These are phyloP conservation scores for Populus deltoides DNA, from an alignment of 345 rosid genomes.

Conservation along the genomic window DNA sequence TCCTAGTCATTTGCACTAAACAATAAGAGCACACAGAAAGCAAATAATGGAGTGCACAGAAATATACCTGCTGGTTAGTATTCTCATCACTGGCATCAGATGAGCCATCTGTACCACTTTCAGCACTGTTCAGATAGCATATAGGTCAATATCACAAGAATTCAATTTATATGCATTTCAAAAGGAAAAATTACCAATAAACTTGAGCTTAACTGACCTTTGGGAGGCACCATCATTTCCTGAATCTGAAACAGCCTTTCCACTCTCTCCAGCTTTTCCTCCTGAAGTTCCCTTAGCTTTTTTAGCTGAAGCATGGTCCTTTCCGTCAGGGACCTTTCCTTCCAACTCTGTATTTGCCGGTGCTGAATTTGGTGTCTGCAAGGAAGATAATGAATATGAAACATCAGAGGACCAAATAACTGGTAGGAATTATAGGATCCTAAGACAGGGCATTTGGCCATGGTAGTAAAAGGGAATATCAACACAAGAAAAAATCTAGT, in stretches of 20 bases:
- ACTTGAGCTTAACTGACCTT: conserved; percentile 41
- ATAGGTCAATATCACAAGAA: background rate
- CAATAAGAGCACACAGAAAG: background rate
- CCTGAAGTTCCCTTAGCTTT: conserved; percentile 59
- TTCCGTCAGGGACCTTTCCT: conserved; percentile 47
- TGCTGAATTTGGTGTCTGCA: conserved; percentile 53
- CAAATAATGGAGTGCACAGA: background rate
- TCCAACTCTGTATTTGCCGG: conserved; percentile 47
- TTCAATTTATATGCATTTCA: background rate
- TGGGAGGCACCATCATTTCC: conserved; percentile 86
- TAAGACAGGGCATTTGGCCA: background rate
- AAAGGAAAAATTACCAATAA: background rate
- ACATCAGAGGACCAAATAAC: background rate
- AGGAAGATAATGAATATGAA: background rate
- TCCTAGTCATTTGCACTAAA: background rate
- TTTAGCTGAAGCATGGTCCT: conserved; percentile 59
- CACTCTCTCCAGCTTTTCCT: conserved; percentile 60
- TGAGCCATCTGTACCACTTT: conserved; percentile 88
- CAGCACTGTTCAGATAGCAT: conserved; percentile 51
- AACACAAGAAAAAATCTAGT: background rate
- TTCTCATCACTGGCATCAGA: conserved; percentile 81
- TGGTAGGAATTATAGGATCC: background rate
- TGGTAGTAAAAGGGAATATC: background rate
- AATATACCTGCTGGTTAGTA: conserved; percentile 57
- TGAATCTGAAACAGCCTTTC: conserved; percentile 69